phyloP scores from a whole-genome alignment of 2,329 filamentous ascomycete species.

The Pyrenophora graminea region DNA sequence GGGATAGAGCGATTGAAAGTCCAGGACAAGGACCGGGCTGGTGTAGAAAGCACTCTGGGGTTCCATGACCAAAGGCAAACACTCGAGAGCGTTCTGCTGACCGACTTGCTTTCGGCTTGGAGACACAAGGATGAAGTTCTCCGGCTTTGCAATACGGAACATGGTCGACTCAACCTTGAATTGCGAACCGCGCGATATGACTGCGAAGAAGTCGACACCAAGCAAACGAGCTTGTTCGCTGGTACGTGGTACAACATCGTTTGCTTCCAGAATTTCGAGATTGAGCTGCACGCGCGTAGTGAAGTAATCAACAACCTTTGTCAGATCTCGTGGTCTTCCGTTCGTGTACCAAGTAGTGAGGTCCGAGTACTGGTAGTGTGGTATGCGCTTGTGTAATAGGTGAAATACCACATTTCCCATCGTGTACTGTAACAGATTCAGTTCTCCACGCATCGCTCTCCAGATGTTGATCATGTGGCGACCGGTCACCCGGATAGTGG shows the following conservation, averaged over 20 bases:
- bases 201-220: conserved; percentile 95
- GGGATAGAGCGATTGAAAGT: conserved; percentile 95
- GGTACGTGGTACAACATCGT: conserved; percentile 84
- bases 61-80: conserved; percentile 94
- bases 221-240: conserved; percentile 92
- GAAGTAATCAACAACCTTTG: conserved; percentile 79
- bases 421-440: conserved; percentile 90
- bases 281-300: conserved; percentile 75
- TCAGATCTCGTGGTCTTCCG: conserved; percentile 68
- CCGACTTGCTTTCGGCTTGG: conserved; percentile 91
- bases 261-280: conserved; percentile 87
- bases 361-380: conserved; percentile 79
- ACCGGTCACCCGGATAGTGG: conserved; percentile 88
- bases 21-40: conserved; percentile 84
- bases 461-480: conserved; percentile 97
- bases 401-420: conserved; percentile 97
- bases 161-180: conserved; percentile 99
- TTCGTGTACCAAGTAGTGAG: conserved; percentile 83
- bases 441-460: conserved; percentile 91
- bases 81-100: conserved; percentile 91
- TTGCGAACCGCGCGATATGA: conserved; percentile 91
- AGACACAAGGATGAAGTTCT: conserved; percentile 88
- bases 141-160: conserved; percentile 97
- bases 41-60: conserved; percentile 93
- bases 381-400: conserved; percentile 81